Percentiles rank a stretch among this genome's conserved stretches.
phyloP scores from a whole-genome alignment of 306 rosid genomes.

The Leucaena leucocephala region DNA sequence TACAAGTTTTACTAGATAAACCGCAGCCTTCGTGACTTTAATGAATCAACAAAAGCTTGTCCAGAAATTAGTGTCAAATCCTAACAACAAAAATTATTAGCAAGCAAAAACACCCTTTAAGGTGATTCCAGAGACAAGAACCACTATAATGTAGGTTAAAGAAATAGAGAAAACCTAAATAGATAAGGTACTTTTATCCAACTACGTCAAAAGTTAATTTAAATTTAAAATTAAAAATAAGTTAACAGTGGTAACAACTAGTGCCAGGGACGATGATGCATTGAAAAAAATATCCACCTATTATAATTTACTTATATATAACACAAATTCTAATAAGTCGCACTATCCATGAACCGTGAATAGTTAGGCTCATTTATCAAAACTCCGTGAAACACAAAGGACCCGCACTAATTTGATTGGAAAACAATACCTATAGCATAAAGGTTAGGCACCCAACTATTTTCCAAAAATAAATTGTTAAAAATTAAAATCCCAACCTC shows the following conservation, averaged over 20 bases:
- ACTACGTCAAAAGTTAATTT: neutral
- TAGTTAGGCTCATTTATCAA: neutral
- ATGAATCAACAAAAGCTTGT: constrained; percentile 1
- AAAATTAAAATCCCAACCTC: neutral
- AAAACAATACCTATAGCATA: neutral
- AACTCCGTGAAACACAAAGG: neutral
- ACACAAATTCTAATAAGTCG: neutral
- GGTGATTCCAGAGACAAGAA: neutral
- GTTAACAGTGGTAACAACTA: neutral
- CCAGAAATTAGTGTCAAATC: neutral
- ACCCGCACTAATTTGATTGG: neutral
- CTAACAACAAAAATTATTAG: constrained; percentile 5
- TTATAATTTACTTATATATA: too few species aligned
- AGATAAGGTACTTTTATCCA: neutral
- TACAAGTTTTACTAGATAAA: constrained; percentile 13
- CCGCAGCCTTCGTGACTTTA: neutral
- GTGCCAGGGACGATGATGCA: neutral
- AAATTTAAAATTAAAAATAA: neutral
- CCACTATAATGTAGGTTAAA: neutral
- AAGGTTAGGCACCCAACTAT: neutral
- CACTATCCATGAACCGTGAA: neutral
- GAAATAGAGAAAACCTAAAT: neutral
- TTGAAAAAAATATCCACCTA: neutral
- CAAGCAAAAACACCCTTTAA: neutral
- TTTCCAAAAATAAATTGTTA: neutral